Evolutionary conservation across 2,329 filamentous ascomycete species (phyloP).

Genomic region (Pseudonectria buxi): DNA sequence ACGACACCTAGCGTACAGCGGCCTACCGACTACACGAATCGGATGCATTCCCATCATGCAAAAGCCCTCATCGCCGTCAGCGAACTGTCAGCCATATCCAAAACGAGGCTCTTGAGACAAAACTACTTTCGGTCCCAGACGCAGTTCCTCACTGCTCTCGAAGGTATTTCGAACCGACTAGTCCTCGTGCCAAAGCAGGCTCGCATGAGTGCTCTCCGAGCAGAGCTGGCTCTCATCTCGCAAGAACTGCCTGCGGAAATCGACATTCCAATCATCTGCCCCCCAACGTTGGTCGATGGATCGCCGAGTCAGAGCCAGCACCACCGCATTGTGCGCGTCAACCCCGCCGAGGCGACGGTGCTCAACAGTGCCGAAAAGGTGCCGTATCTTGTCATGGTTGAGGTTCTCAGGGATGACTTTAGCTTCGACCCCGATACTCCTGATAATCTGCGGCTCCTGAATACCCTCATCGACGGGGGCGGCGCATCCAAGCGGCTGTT

Average conservation of each 20-base stretch:
- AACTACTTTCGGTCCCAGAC: slow-evolving; percentile 81
- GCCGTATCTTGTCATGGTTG: slow-evolving; percentile 78
- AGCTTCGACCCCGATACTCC: slow-evolving; percentile 69
- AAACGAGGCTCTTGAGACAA: slow-evolving; percentile 65
- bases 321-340: slow-evolving; percentile 75
- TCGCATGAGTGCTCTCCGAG: slow-evolving; percentile 71
- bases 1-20: slow-evolving; percentile 44
- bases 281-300: slow-evolving; percentile 65
- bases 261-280: slow-evolving; percentile 76
- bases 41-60: slow-evolving; percentile 55
- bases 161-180: slow-evolving; percentile 78
- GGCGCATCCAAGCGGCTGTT: slow-evolving; percentile 56
- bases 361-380: slow-evolving; percentile 83
- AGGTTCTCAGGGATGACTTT: slow-evolving; percentile 75
- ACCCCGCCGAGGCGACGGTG: slow-evolving; percentile 77
- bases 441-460: slow-evolving; percentile 63
- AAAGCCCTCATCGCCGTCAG: slow-evolving; percentile 51
- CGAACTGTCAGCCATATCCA: slow-evolving; percentile 59
- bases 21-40: slow-evolving; percentile 41
- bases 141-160: slow-evolving; percentile 71
- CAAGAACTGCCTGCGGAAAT: slow-evolving; percentile 78
- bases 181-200: slow-evolving; percentile 77
- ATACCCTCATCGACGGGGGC: slow-evolving; percentile 50
- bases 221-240: slow-evolving; percentile 72
- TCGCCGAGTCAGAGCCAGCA: slow-evolving; percentile 69